phyloP scores from a whole-genome alignment of 1,284 basidiomycete species.

The Blastosporella zonata region DNA sequence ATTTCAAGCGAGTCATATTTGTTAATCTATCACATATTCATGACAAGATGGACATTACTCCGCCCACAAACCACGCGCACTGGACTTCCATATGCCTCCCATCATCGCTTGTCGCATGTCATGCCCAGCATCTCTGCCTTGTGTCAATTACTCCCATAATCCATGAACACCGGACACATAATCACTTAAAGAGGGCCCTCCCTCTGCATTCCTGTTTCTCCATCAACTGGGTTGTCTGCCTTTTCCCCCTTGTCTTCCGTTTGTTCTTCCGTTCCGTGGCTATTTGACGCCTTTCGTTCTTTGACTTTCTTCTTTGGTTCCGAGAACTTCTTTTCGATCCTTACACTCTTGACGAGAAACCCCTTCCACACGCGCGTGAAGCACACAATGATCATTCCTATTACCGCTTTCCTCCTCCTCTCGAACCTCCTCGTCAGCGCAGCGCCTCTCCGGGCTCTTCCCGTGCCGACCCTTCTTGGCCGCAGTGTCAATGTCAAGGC shows the following conservation, averaged over 20 bases:
- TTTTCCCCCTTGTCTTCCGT: conserved; percentile 4
- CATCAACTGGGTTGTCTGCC: conserved; percentile 15
- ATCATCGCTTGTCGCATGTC: not conserved
- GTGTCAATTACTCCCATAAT: not conserved
- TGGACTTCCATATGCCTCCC: not conserved
- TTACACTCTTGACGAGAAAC: conserved; percentile 13
- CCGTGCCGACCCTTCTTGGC: not conserved
- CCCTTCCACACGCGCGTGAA: not conserved
- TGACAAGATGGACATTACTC: not conserved
- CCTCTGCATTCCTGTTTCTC: not conserved
- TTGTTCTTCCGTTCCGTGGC: conserved; percentile 10
- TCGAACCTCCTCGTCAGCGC: conserved; percentile 7
- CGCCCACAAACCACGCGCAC: not conserved
- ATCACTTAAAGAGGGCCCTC: conserved; percentile 7
- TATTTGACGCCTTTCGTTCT: conserved; percentile 16
- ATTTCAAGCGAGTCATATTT: not conserved
- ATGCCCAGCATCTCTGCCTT: not conserved
- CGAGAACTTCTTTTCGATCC: conserved; percentile 4
- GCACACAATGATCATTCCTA: conserved; percentile 13
- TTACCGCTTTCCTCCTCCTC: conserved; percentile 10
- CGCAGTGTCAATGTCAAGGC: not conserved
- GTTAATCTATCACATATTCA: not conserved
- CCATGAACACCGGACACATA: not conserved
- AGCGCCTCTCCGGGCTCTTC: conserved; percentile 10
- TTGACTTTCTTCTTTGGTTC: conserved; percentile 2